Percentiles rank a stretch among this genome's conserved stretches.
These are phyloP conservation scores for Rossbeevera mucosa DNA, from an alignment of 768 basidiomycete genomes.

Conservation along the genomic window DNA sequence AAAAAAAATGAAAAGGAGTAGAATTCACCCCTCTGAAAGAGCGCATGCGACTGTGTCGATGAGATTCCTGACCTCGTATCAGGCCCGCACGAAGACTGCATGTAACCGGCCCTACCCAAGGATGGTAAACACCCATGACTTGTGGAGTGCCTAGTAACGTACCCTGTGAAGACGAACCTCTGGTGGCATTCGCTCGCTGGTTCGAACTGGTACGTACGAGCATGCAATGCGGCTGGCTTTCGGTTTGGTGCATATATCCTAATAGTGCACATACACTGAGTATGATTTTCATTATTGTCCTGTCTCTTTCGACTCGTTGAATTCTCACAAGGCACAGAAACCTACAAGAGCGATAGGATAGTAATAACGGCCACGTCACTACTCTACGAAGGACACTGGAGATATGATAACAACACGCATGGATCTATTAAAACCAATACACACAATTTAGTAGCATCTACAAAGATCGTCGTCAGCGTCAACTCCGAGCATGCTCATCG, in stretches of 20 bases:
- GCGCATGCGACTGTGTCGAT: not conserved
- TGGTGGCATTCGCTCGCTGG: not conserved
- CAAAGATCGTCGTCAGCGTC: not conserved
- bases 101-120: not conserved
- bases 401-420: too few species aligned
- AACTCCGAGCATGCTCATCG: not conserved
- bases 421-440: too few species aligned
- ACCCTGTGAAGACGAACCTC: too few species aligned
- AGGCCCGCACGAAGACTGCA: not conserved
- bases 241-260: not conserved
- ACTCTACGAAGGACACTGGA: not conserved
- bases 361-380: not conserved
- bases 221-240: not conserved
- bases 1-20: not conserved
- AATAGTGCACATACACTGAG: not conserved
- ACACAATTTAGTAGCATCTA: not conserved
- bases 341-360: not conserved
- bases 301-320: too few species aligned
- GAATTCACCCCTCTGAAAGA: not conserved
- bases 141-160: not conserved
- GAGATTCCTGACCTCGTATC: not conserved
- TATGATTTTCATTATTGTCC: too few species aligned
- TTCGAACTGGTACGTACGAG: not conserved
- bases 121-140: not conserved
- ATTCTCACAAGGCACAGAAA: not conserved